Percentiles rank a stretch among this genome's conserved stretches.
Conservation (phyloP, 169 alveolate genomes). For the Toxoplasma gondii region DNA sequence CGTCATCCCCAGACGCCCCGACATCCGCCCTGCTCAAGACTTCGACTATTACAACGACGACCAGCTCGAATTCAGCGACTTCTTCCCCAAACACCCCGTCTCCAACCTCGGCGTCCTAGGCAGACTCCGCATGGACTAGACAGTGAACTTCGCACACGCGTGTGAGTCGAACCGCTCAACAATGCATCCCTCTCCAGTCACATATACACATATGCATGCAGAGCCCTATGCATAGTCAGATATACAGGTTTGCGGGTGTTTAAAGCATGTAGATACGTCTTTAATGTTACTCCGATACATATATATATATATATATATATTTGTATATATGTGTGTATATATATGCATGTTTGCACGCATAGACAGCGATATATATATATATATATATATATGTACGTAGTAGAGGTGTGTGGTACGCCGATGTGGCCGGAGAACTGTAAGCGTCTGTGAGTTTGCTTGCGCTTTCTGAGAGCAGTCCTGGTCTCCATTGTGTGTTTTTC, state of each 20-base stretch:
- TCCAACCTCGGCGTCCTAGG: not conserved
- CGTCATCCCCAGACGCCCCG: not conserved
- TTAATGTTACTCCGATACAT: not conserved
- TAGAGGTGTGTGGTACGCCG: no score
- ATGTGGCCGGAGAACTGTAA: no score
- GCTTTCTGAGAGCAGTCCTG: no score
- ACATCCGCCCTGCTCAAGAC: slow-evolving; percentile 5
- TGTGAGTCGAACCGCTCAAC: not conserved
- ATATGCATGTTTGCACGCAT: not conserved
- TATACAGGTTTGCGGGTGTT: no score
- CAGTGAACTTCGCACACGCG: not conserved
- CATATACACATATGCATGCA: no score
- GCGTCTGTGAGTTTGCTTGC: no score
- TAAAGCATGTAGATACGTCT: no score
- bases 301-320: no score
- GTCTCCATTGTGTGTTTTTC: no score
- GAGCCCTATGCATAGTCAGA: no score
- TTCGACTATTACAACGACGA: slow-evolving; percentile 32
- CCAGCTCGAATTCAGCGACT: slow-evolving; percentile 24
- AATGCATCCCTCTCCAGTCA: no score
- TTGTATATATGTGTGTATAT: not conserved
- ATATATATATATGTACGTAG: no score
- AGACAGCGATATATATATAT: not conserved
- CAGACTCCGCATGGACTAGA: not conserved
- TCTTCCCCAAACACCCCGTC: not conserved